A percentile compares a stretch with the other conserved stretches of the same genome.
These are phyloP conservation scores for Lecanicillium sp. DNA, from an alignment of 2,329 filamentous ascomycete species.

Conservation along the genomic window DNA sequence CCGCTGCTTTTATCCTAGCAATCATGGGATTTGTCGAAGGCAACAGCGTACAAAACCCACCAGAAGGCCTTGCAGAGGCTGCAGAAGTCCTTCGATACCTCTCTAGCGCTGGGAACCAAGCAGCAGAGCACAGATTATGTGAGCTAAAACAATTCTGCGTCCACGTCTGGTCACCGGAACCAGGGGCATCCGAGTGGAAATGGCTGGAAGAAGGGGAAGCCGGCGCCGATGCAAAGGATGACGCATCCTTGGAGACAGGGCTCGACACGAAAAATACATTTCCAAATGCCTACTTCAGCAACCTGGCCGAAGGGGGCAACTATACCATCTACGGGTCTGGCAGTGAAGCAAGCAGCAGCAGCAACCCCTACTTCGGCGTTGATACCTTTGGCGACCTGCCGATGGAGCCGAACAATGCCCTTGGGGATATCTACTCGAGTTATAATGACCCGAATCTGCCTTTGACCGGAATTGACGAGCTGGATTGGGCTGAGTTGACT, in stretches of 20 bases:
- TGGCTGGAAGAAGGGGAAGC: slow-evolving; percentile 5
- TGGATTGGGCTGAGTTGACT: slow-evolving; percentile 19
- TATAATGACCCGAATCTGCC: slow-evolving; percentile 20
- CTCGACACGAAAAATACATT: no score
- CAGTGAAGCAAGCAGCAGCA: background rate
- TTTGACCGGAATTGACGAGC: slow-evolving; percentile 19
- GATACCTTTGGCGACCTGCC: slow-evolving; percentile 13
- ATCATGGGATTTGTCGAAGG: slow-evolving; percentile 20
- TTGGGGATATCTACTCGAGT: slow-evolving; percentile 18
- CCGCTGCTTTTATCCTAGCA: slow-evolving; percentile 18
- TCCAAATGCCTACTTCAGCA: no score
- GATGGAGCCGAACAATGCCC: slow-evolving; percentile 15
- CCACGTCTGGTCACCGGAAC: slow-evolving; percentile 17
- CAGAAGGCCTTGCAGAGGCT: slow-evolving; percentile 16
- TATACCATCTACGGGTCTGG: no score
- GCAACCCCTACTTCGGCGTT: slow-evolving; percentile 11
- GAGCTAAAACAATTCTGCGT: slow-evolving; percentile 19
- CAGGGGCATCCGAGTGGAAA: slow-evolving; percentile 14
- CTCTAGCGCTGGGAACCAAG: slow-evolving; percentile 16
- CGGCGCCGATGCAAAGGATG: background rate
- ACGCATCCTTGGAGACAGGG: no score
- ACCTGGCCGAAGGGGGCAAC: no score
- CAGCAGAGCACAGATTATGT: slow-evolving; percentile 15
- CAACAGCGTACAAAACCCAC: slow-evolving; percentile 13
- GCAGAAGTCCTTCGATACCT: slow-evolving; percentile 16